Evolutionary conservation across 2,329 filamentous ascomycete species (phyloP), one percentile per base, ranked within the genome.

Genomic region (Ophiognomonia clavigignenti-juglandacearum): DNA sequence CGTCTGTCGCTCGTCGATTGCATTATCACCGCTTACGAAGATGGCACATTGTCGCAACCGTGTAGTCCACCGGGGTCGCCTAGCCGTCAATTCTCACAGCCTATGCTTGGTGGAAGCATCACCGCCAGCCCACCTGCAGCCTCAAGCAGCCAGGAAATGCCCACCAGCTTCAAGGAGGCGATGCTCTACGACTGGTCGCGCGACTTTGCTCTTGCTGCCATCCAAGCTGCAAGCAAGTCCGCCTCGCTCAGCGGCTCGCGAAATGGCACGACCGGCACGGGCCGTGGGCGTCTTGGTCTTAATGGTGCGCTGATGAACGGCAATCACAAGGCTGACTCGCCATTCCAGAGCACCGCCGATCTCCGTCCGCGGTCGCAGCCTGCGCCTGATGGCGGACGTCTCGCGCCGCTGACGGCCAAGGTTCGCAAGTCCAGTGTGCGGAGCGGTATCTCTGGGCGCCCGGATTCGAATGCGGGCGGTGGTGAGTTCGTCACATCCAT

Each of bases 121-220:
- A 72, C 58, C 60, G 61, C 60, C 23, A 68, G 59, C 45, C 43
- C 49, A 16, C 66, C 67, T 8, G 59, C 65, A 2, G 50, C 62
- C 43, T 62, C 71, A 19, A 58, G 60, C 4, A 70, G 74, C 29
- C 64, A 68, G n/a, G 75, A 83, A 48, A 70, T 96, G 3, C 86
- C 89, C 0, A 63, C 70, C 14, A 74, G 72, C 23, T 79, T 89
- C 56, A 82, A 77, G 54, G 87, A 93, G 52, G 78, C 88, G 55
- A 87, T 96, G 78, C 69, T 89, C 48, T 72, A 78, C 18, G 80
- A 87, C 39, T 96, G 92, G 92, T 85, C 82, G 32, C 83, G 83
- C 59, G 90, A 95, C 19, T 68, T 73, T 13, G 86, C 86, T 26
- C 70, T 93, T 43, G 78, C 83, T 10, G 74, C 79, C 31, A 75